Evolutionary conservation across 2,329 filamentous ascomycete genomes (phyloP).

Genomic region (Raffaelea albimanens): DNA sequence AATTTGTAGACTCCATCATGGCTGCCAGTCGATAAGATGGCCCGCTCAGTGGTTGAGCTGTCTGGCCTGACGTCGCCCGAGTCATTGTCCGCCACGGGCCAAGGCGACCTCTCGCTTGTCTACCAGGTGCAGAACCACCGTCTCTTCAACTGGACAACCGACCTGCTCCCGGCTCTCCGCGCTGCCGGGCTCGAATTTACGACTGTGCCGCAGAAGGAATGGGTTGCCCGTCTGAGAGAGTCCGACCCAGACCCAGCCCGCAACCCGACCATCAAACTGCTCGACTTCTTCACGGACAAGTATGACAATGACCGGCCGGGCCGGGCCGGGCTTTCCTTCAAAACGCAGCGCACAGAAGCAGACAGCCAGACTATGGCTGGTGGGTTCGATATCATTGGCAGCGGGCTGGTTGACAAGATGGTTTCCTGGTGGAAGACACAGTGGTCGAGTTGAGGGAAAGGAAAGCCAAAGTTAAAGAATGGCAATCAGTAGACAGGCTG

Average conservation of each 20-base stretch:
- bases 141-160: neutral
- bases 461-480: too few relatives aligned
- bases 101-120: too few relatives aligned
- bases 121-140: too few relatives aligned
- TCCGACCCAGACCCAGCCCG: constrained; percentile 25
- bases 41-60: too few relatives aligned
- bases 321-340: constrained; percentile 21
- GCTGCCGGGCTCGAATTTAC: constrained; percentile 34
- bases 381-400: constrained; percentile 26
- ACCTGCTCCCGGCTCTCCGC: constrained; percentile 32
- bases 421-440: constrained; percentile 24
- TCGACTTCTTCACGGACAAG: constrained; percentile 35
- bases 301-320: constrained; percentile 13
- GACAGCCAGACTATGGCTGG: constrained; percentile 22
- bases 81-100: too few relatives aligned
- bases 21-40: neutral
- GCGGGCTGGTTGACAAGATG: constrained; percentile 27
- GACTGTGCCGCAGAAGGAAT: constrained; percentile 30
- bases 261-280: constrained; percentile 43
- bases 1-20: too few relatives aligned
- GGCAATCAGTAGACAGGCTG: too few relatives aligned
- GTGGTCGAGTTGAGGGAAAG: neutral
- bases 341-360: constrained; percentile 16
- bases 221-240: constrained; percentile 31
- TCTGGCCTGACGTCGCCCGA: too few relatives aligned